Percentiles rank a stretch among this genome's conserved stretches.
Conservation (phyloP, 192 early-diverging fungal species). For the Linnemannia elongata region DNA sequence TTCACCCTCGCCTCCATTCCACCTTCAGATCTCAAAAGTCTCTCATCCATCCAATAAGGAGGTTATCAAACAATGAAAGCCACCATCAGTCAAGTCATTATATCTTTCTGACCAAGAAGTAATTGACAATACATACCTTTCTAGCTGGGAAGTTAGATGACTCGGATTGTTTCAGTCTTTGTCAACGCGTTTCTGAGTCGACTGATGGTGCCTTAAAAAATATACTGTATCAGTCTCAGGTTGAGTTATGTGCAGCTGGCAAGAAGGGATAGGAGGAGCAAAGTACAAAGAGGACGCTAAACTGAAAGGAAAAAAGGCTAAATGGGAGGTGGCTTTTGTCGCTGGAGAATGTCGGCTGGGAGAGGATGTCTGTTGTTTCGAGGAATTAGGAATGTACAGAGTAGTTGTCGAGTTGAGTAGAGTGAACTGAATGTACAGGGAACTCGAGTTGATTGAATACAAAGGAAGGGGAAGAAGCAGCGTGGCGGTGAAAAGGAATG, state of each 20-base stretch:
- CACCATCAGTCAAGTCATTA: background rate
- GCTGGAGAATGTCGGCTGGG: background rate
- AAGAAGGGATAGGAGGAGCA: background rate
- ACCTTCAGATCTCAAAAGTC: background rate
- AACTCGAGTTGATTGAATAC: background rate
- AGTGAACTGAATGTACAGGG: background rate
- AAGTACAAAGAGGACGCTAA: background rate
- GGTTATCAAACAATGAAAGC: background rate
- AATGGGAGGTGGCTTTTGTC: background rate
- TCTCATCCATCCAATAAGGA: background rate
- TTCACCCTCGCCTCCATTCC: background rate
- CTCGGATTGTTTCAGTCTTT: background rate
- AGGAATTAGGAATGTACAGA: background rate
- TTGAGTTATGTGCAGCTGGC: background rate
- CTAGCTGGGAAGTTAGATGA: background rate
- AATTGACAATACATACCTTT: constrained; percentile 3
- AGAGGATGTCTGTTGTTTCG: too few relatives aligned
- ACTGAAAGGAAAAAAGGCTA: background rate
- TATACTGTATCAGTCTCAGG: background rate
- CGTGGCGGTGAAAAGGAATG: background rate
- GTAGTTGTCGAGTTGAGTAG: background rate
- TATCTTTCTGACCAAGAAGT: background rate
- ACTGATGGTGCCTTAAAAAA: background rate
- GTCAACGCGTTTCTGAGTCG: background rate
- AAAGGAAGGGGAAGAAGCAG: background rate